phyloP scores from a whole-genome alignment of 176 grass and related monocot genomes.

The Leersia perrieri region DNA sequence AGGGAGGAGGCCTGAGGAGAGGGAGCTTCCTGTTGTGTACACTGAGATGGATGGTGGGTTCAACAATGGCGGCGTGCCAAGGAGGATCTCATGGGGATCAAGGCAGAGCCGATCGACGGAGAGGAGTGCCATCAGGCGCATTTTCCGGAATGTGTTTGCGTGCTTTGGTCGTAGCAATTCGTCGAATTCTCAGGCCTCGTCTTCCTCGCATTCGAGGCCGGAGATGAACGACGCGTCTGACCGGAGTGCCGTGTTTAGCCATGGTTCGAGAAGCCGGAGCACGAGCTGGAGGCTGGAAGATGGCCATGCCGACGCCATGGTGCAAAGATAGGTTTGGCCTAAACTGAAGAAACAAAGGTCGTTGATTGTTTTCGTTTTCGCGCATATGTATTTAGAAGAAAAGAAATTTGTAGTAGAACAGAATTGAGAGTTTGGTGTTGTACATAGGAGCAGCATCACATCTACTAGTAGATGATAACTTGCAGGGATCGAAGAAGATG shows the following conservation, averaged over 20 bases:
- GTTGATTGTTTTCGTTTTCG: slow-evolving; percentile 18
- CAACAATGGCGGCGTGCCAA: slow-evolving; percentile 55
- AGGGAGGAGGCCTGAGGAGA: slow-evolving; percentile 65
- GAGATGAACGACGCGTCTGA: slow-evolving; percentile 27
- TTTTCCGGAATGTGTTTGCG: slow-evolving; percentile 49
- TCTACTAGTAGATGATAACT: slow-evolving; percentile 17
- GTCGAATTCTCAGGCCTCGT: neutral
- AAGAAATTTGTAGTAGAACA: slow-evolving; percentile 45
- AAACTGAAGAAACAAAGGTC: neutral
- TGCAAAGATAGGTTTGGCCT: slow-evolving; percentile 49
- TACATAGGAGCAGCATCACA: slow-evolving; percentile 41
- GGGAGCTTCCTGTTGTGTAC: slow-evolving; percentile 86
- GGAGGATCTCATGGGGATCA: slow-evolving; percentile 79
- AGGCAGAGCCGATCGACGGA: slow-evolving; percentile 59
- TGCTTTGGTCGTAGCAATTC: slow-evolving; percentile 47
- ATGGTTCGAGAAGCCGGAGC: slow-evolving; percentile 56
- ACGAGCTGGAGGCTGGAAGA: slow-evolving; percentile 65
- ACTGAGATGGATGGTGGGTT: slow-evolving; percentile 93
- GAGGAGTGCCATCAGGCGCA: slow-evolving; percentile 39
- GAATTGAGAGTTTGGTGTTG: slow-evolving; percentile 56
- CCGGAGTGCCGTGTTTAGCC: slow-evolving; percentile 31
- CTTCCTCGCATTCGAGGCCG: slow-evolving; percentile 14
- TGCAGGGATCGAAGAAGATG: slow-evolving; percentile 21
- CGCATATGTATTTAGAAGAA: slow-evolving; percentile 44
- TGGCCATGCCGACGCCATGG: slow-evolving; percentile 36